Evolutionary conservation across 176 grass and related monocot species (phyloP), one percentile per base, ranked within the genome.

Genomic region (Poa annua): DNA sequence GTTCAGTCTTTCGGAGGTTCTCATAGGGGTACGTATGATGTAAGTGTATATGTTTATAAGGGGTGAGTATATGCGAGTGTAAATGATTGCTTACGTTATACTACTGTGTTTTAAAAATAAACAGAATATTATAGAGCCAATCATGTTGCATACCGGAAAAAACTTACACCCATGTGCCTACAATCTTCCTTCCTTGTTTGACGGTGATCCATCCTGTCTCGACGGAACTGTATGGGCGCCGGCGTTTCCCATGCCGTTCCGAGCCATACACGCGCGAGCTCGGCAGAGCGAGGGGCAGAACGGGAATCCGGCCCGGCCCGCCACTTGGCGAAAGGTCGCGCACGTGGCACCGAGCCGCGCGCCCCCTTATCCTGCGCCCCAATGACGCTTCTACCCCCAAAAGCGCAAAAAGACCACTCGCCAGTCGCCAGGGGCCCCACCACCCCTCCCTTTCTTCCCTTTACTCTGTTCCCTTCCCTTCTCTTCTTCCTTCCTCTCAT

Each of bases 341-440:
- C 83, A 73, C 83, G 83, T 86, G 88, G 83, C 88, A 67, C 53
- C 55, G 45, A n/a, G 21, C 17, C 4, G 26, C 0, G 54, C 20
- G 11, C 11, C 24, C 20, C 73, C 83, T 86, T 86, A 86, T 89
- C 83, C 54, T n/a, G 12, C 24, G 12, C 53, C 34, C 20, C 5
- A 82, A 72, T 86, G 74, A 89, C 88, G 79, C 11, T 12, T 21
- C 55, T 83, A 56, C 79, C 88, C 79, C 57, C 3, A 34, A 79
- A 90, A 90, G 88, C 84, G 88, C 84, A 90, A 90, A 90, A 90
- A 90, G 84, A 21, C 48, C 82, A 32, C 25, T 44, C 3, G 0
- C 34, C 20, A 20, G 26, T 44, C 3, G 0, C 34, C 20, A 20
- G 26, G 75, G 48, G 4, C 69, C 68, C 63, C 50, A 1, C 42